phyloP scores from a whole-genome alignment of 2,329 filamentous ascomycete species.

The Phaeosphaeriaceae sp. region DNA sequence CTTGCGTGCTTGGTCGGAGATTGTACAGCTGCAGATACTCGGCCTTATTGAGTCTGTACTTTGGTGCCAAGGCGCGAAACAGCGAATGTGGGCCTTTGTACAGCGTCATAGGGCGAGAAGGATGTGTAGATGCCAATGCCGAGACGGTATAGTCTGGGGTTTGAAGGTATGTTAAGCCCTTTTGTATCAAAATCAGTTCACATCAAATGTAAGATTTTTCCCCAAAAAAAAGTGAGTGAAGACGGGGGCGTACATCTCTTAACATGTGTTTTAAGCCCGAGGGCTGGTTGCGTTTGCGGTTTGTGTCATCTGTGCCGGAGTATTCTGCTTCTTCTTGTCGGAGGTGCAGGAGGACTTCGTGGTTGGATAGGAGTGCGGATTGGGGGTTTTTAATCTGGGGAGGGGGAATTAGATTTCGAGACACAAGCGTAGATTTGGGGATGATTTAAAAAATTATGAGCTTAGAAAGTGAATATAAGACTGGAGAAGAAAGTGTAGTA shows the following conservation, averaged over 20 bases:
- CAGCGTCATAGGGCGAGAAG: slow-evolving; percentile 38
- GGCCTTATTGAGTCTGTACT: slow-evolving; percentile 44
- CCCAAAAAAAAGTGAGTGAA: too few species aligned
- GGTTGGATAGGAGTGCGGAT: slow-evolving; percentile 73
- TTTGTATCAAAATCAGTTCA: not conserved
- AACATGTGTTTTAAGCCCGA: slow-evolving; percentile 67
- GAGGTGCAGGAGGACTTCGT: slow-evolving; percentile 66
- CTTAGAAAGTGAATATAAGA: too few species aligned
- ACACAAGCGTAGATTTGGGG: too few species aligned
- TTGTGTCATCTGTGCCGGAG: slow-evolving; percentile 35
- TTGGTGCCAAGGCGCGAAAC: slow-evolving; percentile 36
- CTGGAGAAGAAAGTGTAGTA: not conserved
- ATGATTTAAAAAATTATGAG: too few species aligned
- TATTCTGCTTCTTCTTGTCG: slow-evolving; percentile 43
- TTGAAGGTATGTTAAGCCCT: slow-evolving; percentile 58
- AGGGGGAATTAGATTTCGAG: too few species aligned
- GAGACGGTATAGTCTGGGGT: slow-evolving; percentile 32
- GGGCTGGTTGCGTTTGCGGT: slow-evolving; percentile 33
- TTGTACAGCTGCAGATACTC: slow-evolving; percentile 50
- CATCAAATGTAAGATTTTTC: too few species aligned
- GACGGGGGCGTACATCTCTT: slow-evolving; percentile 67
- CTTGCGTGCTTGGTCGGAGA: slow-evolving; percentile 36
- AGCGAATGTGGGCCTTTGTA: slow-evolving; percentile 43
- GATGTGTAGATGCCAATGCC: slow-evolving; percentile 22
- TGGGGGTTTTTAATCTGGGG: slow-evolving; percentile 71